Evolutionary conservation across 495 filamentous ascomycete species (phyloP), one percentile per base, ranked within the genome.

Genomic region (Lepidopterella palustris): DNA sequence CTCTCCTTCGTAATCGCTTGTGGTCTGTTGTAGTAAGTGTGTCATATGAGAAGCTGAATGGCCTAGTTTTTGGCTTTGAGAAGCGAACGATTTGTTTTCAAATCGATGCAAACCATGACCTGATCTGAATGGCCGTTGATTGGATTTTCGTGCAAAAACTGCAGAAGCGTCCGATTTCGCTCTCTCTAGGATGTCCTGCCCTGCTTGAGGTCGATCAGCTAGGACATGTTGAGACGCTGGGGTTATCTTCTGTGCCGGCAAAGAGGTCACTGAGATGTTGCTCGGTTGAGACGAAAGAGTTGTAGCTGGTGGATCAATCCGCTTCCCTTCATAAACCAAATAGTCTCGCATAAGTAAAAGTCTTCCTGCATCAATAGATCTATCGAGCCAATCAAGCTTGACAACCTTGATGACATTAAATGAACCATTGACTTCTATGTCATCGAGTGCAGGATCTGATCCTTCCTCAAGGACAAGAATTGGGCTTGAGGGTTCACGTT

Each of bases 321-420:
- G 58, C 25, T 70, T 74, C 9, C 83, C 87, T 64, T 79, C 74
- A 62, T 91, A 96, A 20, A 95, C 71, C 1, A 86, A 50, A 64
- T 86, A 93, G 0, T 80, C 67, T 10, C 82, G 74, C 0, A 84
- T 57, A 0, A 86, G 82, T 0, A 93, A 71, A 2, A 84, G 60
- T 15, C 63, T 63, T 5, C 79, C 77, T 0, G 76, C 69, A 35
- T 74, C 69, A 11, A 90, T 55, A 10, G 83, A 90, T 24, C 82
- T 77, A 6, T 80, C 74, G 28, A 95, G 78, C 92, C 92, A 97
- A 2, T 82, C 74, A 0, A 93, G 72, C 64, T 82, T 89, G 24
- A 93, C 77, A 20, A 96, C 87, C 55, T 77, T 82, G 61, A 95
- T 68, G 2, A 71, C 73, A 18, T 78, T 71, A 8, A 55, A 50